phyloP scores from a whole-genome alignment of 2,329 filamentous ascomycete species.

The Epichloe coenophiala region DNA sequence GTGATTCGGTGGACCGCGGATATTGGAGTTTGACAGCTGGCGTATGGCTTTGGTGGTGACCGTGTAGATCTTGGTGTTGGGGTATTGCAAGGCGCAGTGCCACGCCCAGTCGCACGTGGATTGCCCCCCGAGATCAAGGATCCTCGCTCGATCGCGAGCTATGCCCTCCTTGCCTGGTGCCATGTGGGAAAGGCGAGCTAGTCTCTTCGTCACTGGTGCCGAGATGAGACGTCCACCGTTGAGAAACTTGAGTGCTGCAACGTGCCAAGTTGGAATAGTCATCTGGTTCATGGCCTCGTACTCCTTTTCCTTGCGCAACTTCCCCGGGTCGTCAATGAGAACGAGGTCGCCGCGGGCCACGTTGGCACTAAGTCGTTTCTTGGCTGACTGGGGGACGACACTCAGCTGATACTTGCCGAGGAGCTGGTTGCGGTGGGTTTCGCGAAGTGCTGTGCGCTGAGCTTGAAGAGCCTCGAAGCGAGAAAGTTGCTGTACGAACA shows the following conservation, averaged over 20 bases:
- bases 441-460: constrained; percentile 59
- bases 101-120: constrained; percentile 88
- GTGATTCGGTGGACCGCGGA: constrained; percentile 79
- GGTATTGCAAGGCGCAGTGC: constrained; percentile 79
- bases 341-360: constrained; percentile 59
- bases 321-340: constrained; percentile 49
- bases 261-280: constrained; percentile 46
- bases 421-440: constrained; percentile 66
- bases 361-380: constrained; percentile 58
- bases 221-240: constrained; percentile 52
- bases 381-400: constrained; percentile 52
- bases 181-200: constrained; percentile 40
- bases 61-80: constrained; percentile 76
- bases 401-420: constrained; percentile 74
- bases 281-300: constrained; percentile 66
- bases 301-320: constrained; percentile 60
- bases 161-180: constrained; percentile 28
- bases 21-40: constrained; percentile 58
- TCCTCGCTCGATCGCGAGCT: constrained; percentile 42
- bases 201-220: constrained; percentile 48
- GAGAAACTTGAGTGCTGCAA: constrained; percentile 45
- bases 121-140: constrained; percentile 80
- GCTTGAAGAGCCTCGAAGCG: constrained; percentile 84
- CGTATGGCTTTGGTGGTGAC: constrained; percentile 62
- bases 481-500: constrained; percentile 71